Percentiles rank a stretch among this genome's conserved stretches.
These are phyloP conservation scores for Coemansia javaensis DNA, from an alignment of 192 early-diverging fungal genomes.

Conservation along the genomic window DNA sequence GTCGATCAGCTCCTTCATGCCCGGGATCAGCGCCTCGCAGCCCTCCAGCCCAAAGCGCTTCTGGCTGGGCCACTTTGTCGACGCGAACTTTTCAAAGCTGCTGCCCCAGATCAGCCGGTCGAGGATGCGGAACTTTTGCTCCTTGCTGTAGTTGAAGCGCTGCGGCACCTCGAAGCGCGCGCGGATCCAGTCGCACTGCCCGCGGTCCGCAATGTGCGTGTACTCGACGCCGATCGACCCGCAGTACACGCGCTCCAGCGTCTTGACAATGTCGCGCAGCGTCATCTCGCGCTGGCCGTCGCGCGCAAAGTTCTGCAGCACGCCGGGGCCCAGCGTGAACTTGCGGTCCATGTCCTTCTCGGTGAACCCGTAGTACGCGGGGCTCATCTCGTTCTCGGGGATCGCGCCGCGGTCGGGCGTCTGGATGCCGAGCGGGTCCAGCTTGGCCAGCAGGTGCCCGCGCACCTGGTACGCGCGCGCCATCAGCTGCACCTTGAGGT, in stretches of 20 bases:
- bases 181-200: constrained; percentile 96
- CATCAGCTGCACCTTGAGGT: constrained; percentile 96
- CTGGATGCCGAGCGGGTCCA: constrained; percentile 91
- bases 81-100: constrained; percentile 92
- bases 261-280: constrained; percentile 84
- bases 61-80: constrained; percentile 94
- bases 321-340: constrained; percentile 91
- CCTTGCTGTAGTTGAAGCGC: constrained; percentile 83
- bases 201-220: constrained; percentile 95
- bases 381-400: constrained; percentile 76
- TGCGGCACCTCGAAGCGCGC: constrained; percentile 84
- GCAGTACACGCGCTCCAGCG: constrained; percentile 82
- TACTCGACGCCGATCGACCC: constrained; percentile 96
- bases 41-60: constrained; percentile 99
- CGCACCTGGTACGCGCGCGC: constrained; percentile 94
- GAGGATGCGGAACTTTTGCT: constrained; percentile 86
- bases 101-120: constrained; percentile 97
- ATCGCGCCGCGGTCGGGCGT: constrained; percentile 49
- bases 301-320: constrained; percentile 79
- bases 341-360: constrained; percentile 88
- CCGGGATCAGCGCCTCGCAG: constrained; percentile 94
- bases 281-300: constrained; percentile 70
- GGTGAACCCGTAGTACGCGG: constrained; percentile 88
- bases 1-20: constrained; percentile 98
- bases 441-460: constrained; percentile 91